Conservation (phyloP, 2,329 filamentous ascomycete species). For the Talaromyces amestolkiae region DNA sequence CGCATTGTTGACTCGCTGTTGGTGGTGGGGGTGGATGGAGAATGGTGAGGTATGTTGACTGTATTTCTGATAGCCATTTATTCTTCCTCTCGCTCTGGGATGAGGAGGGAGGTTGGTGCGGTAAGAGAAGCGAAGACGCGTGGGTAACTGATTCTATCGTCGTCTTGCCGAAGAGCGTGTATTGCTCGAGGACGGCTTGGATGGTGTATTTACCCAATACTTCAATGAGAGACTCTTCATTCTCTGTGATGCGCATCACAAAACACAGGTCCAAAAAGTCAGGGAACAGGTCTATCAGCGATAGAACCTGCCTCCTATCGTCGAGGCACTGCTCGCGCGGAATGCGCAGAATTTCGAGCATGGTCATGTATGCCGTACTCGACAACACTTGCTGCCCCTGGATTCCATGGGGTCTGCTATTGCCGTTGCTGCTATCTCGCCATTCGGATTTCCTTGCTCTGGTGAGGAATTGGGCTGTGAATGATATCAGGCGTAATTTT, state of each 20-base stretch:
- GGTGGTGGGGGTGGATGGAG: not conserved
- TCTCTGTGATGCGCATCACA: not conserved
- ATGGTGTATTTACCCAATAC: slow-evolving; percentile 50
- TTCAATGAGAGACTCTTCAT: slow-evolving; percentile 38
- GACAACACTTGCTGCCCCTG: not conserved
- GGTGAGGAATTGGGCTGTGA: slow-evolving; percentile 46
- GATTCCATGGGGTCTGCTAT: no score
- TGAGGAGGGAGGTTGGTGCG: not conserved
- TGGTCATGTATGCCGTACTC: not conserved
- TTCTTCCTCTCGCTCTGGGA: not conserved
- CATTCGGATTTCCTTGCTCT: slow-evolving; percentile 30
- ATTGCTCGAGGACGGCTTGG: slow-evolving; percentile 52
- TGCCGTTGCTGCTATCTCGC: not conserved
- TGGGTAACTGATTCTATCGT: slow-evolving; percentile 39
- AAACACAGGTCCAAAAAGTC: slow-evolving; percentile 50
- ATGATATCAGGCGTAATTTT: slow-evolving; percentile 50
- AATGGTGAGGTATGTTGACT: slow-evolving; percentile 3
- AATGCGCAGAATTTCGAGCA: slow-evolving; percentile 30
- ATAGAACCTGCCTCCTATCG: slow-evolving; percentile 24
- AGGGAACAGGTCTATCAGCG: slow-evolving; percentile 44
- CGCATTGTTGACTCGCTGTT: not conserved
- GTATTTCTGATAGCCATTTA: not conserved
- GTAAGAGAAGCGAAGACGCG: slow-evolving; percentile 18
- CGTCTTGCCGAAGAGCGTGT: slow-evolving; percentile 39
- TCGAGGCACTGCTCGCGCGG: slow-evolving; percentile 24